A percentile compares a stretch with the other conserved stretches of the same genome.
Conservation (phyloP, 495 filamentous ascomycete species). For the Jackrogersella minutella region DNA sequence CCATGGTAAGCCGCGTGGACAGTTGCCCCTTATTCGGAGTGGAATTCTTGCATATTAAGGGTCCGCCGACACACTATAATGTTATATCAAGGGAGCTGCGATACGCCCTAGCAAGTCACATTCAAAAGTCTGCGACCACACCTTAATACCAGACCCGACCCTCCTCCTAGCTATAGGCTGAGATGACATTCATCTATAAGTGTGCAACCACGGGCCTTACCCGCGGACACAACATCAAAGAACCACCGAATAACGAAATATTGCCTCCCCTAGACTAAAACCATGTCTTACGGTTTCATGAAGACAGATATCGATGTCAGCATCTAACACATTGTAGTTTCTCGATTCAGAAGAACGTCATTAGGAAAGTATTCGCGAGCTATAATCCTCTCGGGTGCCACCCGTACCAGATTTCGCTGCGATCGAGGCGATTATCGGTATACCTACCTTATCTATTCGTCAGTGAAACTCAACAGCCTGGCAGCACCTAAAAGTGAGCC, state of each 20-base stretch:
- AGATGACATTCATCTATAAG: neutral
- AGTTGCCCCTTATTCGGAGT: neutral
- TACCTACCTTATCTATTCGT: neutral
- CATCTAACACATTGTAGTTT: neutral
- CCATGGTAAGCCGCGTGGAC: constrained; percentile 1
- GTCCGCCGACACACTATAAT: neutral
- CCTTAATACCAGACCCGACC: neutral
- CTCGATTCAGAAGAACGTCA: neutral
- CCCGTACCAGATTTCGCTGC: neutral
- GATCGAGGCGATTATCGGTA: neutral
- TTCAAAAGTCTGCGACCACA: neutral
- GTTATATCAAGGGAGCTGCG: neutral
- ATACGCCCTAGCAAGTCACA: neutral
- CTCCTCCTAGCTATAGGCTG: neutral
- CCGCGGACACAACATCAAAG: constrained; percentile 2
- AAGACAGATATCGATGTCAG: neutral
- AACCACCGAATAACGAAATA: neutral
- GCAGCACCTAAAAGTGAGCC: constrained; percentile 7
- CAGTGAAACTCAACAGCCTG: neutral
- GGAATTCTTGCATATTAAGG: constrained; percentile 10
- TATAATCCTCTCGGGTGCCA: neutral
- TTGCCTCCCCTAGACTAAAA: neutral
- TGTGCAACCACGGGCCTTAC: constrained; percentile 22
- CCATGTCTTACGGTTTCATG: neutral
- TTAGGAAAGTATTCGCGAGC: neutral